A percentile compares a stretch with the other conserved stretches of the same genome.
These are phyloP conservation scores for Trichosporon inkin DNA, from an alignment of 1,284 basidiomycete species.

Conservation along the genomic window DNA sequence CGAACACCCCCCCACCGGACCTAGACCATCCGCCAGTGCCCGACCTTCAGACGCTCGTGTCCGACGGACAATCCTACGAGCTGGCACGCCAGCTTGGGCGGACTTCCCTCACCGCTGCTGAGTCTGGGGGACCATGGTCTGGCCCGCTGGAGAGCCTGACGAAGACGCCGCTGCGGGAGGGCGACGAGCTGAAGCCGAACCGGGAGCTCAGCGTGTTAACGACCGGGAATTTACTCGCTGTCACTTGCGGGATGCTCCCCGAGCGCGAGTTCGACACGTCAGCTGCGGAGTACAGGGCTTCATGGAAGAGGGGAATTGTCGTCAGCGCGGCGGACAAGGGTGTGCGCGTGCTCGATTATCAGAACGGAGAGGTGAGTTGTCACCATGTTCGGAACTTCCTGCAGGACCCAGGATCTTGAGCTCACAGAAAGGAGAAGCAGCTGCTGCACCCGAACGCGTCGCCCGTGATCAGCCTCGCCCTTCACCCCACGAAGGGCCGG, in stretches of 20 bases:
- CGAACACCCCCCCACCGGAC: conserved; percentile 29
- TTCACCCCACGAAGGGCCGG: conserved; percentile 43
- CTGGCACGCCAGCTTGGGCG: conserved; percentile 23
- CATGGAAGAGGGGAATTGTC: conserved; percentile 55
- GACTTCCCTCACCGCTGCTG: conserved; percentile 18
- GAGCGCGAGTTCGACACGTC: conserved; percentile 41
- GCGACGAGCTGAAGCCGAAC: conserved; percentile 24
- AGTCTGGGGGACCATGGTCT: conserved; percentile 10
- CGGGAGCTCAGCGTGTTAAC: conserved; percentile 34
- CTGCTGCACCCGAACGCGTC: conserved; percentile 45
- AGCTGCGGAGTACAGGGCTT: conserved; percentile 36
- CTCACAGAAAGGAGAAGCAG: conserved; percentile 32
- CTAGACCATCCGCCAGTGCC: conserved; percentile 29
- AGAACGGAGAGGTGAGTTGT: conserved; percentile 60
- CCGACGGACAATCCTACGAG: conserved; percentile 29
- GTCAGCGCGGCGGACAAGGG: conserved; percentile 80
- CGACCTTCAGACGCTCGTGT: conserved; percentile 40
- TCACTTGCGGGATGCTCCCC: conserved; percentile 29
- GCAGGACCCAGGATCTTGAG: not conserved
- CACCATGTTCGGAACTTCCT: not conserved
- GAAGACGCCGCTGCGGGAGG: conserved; percentile 19
- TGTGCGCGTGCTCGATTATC: conserved; percentile 66
- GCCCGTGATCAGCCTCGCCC: conserved; percentile 43
- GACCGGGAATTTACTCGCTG: conserved; percentile 42
- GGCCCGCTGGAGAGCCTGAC: conserved; percentile 26